phyloP scores from a whole-genome alignment of 306 rosid genomes.

The Morella rubra region DNA sequence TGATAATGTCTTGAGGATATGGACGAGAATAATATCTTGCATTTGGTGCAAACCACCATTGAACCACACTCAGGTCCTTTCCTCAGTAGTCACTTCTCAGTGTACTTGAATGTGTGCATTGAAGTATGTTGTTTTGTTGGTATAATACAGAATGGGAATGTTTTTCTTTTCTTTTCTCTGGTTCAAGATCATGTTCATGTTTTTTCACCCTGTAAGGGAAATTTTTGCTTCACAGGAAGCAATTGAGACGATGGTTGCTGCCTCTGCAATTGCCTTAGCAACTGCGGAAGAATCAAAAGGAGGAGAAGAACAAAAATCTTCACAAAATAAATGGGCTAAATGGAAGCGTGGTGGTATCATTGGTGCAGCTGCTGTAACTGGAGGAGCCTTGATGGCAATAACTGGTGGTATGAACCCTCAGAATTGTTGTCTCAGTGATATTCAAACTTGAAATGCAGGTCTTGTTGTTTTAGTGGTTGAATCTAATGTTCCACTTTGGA shows the following conservation, averaged over 20 bases:
- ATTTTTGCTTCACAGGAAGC: slow-evolving; percentile 65
- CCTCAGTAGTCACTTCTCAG: slow-evolving; percentile 11
- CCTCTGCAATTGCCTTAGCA: slow-evolving; percentile 80
- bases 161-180: neutral
- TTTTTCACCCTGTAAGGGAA: slow-evolving; percentile 27
- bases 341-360: slow-evolving; percentile 94
- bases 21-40: slow-evolving; percentile 15
- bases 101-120: slow-evolving; percentile 2
- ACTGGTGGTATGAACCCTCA: slow-evolving; percentile 76
- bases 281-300: slow-evolving; percentile 53
- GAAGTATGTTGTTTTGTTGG: slow-evolving; percentile 5
- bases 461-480: slow-evolving; percentile 19
- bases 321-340: slow-evolving; percentile 68
- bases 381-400: slow-evolving; percentile 85
- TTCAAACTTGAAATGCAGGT: slow-evolving; percentile 16
- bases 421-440: slow-evolving; percentile 19
- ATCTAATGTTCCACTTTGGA: slow-evolving; percentile 22
- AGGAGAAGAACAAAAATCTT: slow-evolving; percentile 49
- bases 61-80: neutral
- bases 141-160: neutral
- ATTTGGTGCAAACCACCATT: slow-evolving; percentile 9
- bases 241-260: slow-evolving; percentile 88
- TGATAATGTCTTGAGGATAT: slow-evolving; percentile 14
- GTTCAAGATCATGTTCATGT: slow-evolving; percentile 8
- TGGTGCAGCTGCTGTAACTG: slow-evolving; percentile 95